phyloP scores from a whole-genome alignment of 2,329 filamentous ascomycete species.

The Penicillium sp. region DNA sequence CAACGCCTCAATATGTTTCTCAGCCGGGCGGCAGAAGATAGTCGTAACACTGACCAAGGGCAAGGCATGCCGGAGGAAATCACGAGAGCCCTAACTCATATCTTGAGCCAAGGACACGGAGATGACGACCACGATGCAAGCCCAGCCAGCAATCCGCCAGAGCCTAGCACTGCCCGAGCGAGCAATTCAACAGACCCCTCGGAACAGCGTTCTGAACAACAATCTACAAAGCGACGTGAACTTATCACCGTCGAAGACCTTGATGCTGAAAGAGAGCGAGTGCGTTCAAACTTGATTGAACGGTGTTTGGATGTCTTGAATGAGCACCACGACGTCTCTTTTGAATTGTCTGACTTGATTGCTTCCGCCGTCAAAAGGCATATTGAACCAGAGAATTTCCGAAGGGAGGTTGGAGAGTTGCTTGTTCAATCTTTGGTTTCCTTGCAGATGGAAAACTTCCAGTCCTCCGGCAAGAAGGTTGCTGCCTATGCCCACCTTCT shows the following conservation, averaged over 20 bases:
- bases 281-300: constrained; percentile 81
- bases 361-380: constrained; percentile 69
- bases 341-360: constrained; percentile 89
- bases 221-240: constrained; percentile 37
- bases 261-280: constrained; percentile 72
- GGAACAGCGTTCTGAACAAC: constrained; percentile 30
- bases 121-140: constrained; percentile 31
- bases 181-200: constrained; percentile 24
- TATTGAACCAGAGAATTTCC: constrained; percentile 61
- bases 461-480: constrained; percentile 69
- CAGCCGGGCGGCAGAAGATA: constrained; percentile 36
- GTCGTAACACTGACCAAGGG: constrained; percentile 27
- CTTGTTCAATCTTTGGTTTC: constrained; percentile 82
- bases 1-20: constrained; percentile 42
- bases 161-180: constrained; percentile 22
- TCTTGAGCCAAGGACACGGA: constrained; percentile 40
- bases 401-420: constrained; percentile 79
- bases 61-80: constrained; percentile 37
- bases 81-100: constrained; percentile 50
- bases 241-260: constrained; percentile 73
- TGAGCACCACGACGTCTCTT: constrained; percentile 83
- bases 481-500: constrained; percentile 91
- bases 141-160: constrained; percentile 27
- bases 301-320: constrained; percentile 89
- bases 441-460: constrained; percentile 62